Evolutionary conservation across 768 basidiomycete species (phyloP).

Genomic region (Termitomyces sp.): DNA sequence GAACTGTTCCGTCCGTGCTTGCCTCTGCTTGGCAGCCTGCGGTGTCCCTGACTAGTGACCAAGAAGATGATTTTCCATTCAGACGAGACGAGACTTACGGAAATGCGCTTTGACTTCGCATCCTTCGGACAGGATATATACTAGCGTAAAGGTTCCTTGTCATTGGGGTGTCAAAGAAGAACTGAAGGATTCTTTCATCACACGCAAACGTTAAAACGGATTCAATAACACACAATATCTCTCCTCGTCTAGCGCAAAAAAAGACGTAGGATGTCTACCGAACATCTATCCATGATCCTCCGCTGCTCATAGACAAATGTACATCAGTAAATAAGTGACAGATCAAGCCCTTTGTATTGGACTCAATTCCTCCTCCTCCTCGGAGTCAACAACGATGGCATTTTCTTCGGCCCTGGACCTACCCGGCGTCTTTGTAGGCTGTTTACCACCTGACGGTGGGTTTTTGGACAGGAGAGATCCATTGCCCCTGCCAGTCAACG

Average conservation of each 20-base stretch:
- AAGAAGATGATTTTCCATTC: neutral
- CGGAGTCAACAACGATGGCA: conserved; percentile 35
- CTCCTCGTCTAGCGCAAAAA: neutral
- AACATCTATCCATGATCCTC: neutral
- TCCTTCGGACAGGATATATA: neutral
- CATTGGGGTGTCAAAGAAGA: too few species aligned
- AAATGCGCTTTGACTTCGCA: neutral
- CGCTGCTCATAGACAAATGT: neutral
- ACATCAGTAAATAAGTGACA: neutral
- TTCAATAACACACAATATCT: neutral
- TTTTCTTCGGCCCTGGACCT: conserved; percentile 15
- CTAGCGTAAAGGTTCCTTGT: too few species aligned
- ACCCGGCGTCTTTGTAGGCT: neutral
- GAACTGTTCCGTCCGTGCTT: neutral
- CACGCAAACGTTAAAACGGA: neutral
- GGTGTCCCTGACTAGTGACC: neutral
- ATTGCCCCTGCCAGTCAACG: neutral
- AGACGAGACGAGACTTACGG: neutral
- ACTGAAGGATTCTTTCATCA: neutral
- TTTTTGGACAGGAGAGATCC: conserved; percentile 12
- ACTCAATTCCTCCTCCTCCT: conserved; percentile 30
- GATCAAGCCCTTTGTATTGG: neutral
- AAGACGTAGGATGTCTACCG: neutral
- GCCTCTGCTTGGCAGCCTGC: too few species aligned
- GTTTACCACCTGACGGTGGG: neutral